Conservation (phyloP, 495 filamentous ascomycete genomes). For the Tuber umbilicatum region DNA sequence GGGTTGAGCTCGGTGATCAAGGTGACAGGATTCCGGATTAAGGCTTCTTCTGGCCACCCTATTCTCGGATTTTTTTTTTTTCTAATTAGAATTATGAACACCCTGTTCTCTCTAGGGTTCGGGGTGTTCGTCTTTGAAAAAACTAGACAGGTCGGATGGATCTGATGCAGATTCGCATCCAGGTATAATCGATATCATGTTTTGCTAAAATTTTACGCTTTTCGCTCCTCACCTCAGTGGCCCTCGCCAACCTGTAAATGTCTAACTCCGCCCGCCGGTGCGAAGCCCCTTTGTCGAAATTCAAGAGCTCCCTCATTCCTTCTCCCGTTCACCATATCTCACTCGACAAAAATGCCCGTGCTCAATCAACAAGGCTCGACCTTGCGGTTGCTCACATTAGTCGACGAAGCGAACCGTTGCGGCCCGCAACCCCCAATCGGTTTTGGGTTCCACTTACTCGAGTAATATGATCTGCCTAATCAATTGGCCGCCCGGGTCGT, state of each 20-base stretch:
- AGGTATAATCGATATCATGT: background rate
- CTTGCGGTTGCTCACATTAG: background rate
- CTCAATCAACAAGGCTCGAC: background rate
- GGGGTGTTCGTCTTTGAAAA: background rate
- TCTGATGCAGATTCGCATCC: background rate
- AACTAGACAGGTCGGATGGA: background rate
- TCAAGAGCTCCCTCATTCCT: background rate
- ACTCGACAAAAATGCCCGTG: background rate
- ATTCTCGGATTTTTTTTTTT: background rate
- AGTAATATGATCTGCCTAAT: background rate
- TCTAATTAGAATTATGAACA: slow-evolving; percentile 34
- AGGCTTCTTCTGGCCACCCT: too few species aligned
- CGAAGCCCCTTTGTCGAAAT: background rate
- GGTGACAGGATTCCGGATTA: slow-evolving; percentile 43
- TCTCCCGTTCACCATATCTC: background rate
- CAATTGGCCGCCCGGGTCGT: background rate
- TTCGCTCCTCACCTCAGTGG: background rate
- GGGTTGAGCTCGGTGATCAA: slow-evolving; percentile 46
- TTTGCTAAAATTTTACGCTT: background rate
- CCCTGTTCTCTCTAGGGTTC: slow-evolving; percentile 46
- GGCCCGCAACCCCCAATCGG: background rate
- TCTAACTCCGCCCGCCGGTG: background rate
- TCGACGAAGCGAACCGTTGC: background rate
- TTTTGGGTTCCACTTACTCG: too few species aligned
- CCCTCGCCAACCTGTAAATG: background rate